Conservation (phyloP, 805 yeast species). For the Lipomyces orientalis region DNA sequence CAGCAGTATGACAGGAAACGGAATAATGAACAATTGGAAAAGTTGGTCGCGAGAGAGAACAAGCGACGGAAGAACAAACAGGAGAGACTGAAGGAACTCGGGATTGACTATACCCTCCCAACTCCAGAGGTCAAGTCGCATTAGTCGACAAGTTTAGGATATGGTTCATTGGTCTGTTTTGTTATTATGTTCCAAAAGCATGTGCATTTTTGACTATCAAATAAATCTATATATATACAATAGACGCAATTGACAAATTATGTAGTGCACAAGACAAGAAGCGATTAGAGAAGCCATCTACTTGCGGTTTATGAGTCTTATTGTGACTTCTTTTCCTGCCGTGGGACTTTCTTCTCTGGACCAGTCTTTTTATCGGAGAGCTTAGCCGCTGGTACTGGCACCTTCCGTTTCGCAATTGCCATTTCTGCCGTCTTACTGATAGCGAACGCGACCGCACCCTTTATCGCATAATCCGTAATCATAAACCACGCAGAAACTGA, state of each 20-base stretch:
- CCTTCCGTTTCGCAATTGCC: background rate
- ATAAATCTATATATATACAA: conserved; percentile 2
- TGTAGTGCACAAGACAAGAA: background rate
- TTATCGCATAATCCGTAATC: conserved; percentile 35
- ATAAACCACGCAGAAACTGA: conserved; percentile 41
- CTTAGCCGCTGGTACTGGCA: background rate
- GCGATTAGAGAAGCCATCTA: background rate
- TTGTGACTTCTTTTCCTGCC: background rate
- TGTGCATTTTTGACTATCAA: background rate
- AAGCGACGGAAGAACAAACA: conserved; percentile 53
- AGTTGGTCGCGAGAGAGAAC: conserved; percentile 55
- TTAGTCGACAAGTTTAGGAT: background rate
- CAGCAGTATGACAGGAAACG: conserved; percentile 63
- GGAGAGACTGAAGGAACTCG: conserved; percentile 58
- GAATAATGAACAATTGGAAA: conserved; percentile 61
- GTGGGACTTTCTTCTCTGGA: background rate
- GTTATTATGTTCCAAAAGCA: background rate
- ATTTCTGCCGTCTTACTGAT: conserved; percentile 6
- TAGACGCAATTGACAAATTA: background rate
- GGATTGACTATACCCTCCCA: conserved; percentile 57
- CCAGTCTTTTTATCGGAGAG: conserved; percentile 1
- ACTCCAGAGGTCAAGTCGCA: conserved; percentile 15
- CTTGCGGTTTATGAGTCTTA: background rate
- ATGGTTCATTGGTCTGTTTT: background rate
- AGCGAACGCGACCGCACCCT: conserved; percentile 13